These are phyloP conservation scores for Fraxinus baroniana DNA, from an alignment of 305 asterid genomes.

Conservation along the genomic window DNA sequence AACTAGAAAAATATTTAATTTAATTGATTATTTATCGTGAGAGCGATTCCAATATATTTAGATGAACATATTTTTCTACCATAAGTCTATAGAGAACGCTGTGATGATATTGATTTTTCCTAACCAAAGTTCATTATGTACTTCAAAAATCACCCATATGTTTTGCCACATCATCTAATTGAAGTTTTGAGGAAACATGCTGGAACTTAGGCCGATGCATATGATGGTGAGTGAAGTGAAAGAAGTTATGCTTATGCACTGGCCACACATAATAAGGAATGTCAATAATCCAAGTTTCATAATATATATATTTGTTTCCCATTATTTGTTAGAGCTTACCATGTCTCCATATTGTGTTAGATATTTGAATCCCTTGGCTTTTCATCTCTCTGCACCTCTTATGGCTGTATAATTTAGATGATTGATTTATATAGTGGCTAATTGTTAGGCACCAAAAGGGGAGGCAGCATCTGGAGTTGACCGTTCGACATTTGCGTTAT, in stretches of 20 bases:
- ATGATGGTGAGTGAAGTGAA: neutral
- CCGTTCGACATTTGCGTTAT: conserved; percentile 81
- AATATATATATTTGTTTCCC: conserved; percentile 3
- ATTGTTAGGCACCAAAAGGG: conserved; percentile 66
- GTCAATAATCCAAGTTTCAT: neutral
- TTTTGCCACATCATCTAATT: neutral
- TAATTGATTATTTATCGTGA: neutral
- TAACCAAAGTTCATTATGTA: neutral
- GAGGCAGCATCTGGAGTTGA: conserved; percentile 61
- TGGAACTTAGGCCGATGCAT: neutral
- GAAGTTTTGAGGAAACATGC: neutral
- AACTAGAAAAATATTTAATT: neutral
- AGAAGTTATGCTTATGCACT: conserved; percentile 2
- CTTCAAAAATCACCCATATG: neutral
- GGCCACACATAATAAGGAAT: conserved; percentile 1
- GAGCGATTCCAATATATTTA: neutral
- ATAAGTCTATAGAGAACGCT: neutral
- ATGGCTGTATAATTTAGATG: neutral
- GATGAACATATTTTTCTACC: neutral
- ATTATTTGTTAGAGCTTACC: neutral
- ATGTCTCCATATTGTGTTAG: neutral
- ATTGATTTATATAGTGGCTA: conserved; percentile 6
- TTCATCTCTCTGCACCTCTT: neutral
- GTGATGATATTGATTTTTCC: neutral
- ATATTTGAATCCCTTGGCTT: conserved; percentile 8